phyloP scores from a whole-genome alignment of 1,139 yeast genomes.

The Sugiyamaella pinicola region DNA sequence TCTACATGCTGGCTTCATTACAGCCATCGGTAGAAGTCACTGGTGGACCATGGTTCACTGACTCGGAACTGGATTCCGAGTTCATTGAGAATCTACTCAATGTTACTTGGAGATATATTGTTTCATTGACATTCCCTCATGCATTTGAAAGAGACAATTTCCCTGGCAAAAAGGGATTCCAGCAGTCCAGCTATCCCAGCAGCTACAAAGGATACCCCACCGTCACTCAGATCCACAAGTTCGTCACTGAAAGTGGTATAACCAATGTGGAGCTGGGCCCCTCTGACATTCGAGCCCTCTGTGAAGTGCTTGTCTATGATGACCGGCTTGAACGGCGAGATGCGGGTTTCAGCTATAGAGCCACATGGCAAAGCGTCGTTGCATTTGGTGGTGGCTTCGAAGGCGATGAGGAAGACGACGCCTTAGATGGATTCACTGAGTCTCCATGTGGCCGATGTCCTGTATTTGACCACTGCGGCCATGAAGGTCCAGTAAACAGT shows the following conservation, averaged over 20 bases:
- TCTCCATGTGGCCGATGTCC: slow-evolving; percentile 44
- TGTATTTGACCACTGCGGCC: slow-evolving; percentile 37
- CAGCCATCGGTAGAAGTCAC: slow-evolving; percentile 96
- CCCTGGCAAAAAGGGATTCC: slow-evolving; percentile 17
- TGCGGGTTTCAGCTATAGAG: slow-evolving; percentile 48
- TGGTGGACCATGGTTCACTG: slow-evolving; percentile 99
- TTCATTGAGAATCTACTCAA: slow-evolving; percentile 82
- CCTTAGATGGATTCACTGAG: slow-evolving; percentile 39
- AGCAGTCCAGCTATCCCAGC: slow-evolving; percentile 52
- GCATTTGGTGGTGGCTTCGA: slow-evolving; percentile 60
- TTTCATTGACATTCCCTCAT: slow-evolving; percentile 72
- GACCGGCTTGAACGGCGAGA: slow-evolving; percentile 73
- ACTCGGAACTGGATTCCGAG: slow-evolving; percentile 90
- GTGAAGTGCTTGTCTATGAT: slow-evolving; percentile 86
- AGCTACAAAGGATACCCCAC: slow-evolving; percentile 66
- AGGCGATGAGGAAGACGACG: slow-evolving; percentile 33
- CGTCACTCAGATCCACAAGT: slow-evolving; percentile 70
- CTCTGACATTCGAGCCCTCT: slow-evolving; percentile 74
- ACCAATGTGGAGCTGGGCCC: slow-evolving; percentile 78
- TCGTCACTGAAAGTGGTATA: slow-evolving; percentile 72
- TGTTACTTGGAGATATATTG: slow-evolving; percentile 86
- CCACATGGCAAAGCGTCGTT: slow-evolving; percentile 59
- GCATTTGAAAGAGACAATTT: slow-evolving; percentile 49
- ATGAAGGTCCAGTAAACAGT: slow-evolving; percentile 41
- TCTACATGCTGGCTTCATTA: slow-evolving; percentile 88